Conservation (phyloP, 106 monocot genomes). For the Xerophyta viscosa region DNA sequence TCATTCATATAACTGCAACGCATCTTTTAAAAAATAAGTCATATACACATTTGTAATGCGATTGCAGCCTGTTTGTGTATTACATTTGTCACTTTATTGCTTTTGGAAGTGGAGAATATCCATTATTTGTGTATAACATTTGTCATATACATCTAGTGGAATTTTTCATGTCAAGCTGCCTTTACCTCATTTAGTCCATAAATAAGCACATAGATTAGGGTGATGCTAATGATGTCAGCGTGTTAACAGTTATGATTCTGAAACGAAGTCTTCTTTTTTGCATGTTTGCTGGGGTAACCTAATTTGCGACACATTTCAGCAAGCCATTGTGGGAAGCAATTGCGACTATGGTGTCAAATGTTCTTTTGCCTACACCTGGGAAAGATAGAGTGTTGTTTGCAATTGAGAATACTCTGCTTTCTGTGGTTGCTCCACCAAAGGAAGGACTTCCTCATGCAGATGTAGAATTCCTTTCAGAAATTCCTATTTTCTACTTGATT, state of each 20-base stretch:
- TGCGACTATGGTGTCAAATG: constrained; percentile 75
- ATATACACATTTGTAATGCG: no score
- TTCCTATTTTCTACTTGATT: no score
- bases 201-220: no score
- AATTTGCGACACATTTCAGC: constrained; percentile 36
- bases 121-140: no score
- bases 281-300: constrained; percentile 7
- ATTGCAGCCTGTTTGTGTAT: no score
- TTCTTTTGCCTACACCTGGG: constrained; percentile 84
- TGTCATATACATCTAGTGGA: no score
- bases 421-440: constrained; percentile 82
- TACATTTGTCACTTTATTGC: no score
- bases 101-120: no score
- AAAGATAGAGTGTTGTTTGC: constrained; percentile 80
- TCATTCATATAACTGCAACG: no score
- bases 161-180: no score
- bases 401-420: constrained; percentile 79
- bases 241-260: not conserved
- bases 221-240: constrained; percentile 2
- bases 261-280: not conserved
- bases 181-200: no score
- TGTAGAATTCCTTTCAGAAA: constrained; percentile 45
- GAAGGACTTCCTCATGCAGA: constrained; percentile 96
- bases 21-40: no score
- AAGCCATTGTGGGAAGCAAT: constrained; percentile 90